Evolutionary conservation across 495 filamentous ascomycete genomes (phyloP).

Genomic region (Niebla homalea): DNA sequence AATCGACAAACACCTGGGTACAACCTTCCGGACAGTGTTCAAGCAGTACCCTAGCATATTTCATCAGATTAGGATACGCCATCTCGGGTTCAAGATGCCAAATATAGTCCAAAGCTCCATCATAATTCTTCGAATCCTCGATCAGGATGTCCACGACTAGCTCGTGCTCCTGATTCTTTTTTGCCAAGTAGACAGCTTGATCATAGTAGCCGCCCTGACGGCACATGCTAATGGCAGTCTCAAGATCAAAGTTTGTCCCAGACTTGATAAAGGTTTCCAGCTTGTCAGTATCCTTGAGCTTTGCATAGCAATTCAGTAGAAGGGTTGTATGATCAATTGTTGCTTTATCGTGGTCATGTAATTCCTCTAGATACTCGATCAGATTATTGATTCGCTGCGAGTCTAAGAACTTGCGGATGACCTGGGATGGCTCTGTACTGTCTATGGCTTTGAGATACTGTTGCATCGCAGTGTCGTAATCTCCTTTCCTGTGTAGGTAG

Average conservation of each 20-base stretch:
- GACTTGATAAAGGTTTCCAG: constrained; percentile 94
- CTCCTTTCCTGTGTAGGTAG: constrained; percentile 84
- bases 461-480: constrained; percentile 96
- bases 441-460: constrained; percentile 95
- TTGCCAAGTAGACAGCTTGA: constrained; percentile 88
- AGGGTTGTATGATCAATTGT: constrained; percentile 95
- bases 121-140: constrained; percentile 82
- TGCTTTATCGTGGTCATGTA: constrained; percentile 87
- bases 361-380: constrained; percentile 92
- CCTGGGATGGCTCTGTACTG: constrained; percentile 85
- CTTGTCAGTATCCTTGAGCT: constrained; percentile 90
- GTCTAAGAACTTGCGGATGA: constrained; percentile 91
- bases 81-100: constrained; percentile 73
- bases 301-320: constrained; percentile 92
- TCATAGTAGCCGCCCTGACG: constrained; percentile 96
- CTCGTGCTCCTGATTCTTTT: constrained; percentile 87
- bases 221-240: constrained; percentile 96
- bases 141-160: constrained; percentile 90
- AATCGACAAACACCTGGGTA: constrained; percentile 78
- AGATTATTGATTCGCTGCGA: constrained; percentile 94
- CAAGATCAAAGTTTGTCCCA: constrained; percentile 90
- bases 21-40: constrained; percentile 68
- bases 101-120: constrained; percentile 80
- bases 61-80: constrained; percentile 83
- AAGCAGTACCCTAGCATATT: constrained; percentile 80